Base-by-base conservation (phyloP, 768 basidiomycete genomes). In the Phanerodontia chrysosporium region DNA sequence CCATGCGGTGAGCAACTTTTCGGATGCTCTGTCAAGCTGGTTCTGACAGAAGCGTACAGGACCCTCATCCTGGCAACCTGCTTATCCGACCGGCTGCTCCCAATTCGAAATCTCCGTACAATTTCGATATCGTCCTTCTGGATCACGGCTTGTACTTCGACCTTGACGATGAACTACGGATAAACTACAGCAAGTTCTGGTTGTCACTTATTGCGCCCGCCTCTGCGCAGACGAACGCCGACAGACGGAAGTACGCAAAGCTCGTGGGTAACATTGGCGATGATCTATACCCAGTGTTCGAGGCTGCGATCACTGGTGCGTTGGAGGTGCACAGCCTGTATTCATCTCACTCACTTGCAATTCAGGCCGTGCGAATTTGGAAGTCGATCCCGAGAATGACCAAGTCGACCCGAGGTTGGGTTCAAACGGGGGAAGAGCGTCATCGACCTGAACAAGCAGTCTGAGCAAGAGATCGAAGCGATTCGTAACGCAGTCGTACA, bases 111-210 rank as follows among this genome's bases (percentile, higher is more conserved):
- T 93, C 92, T 9, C 91, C 92, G 0, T 91, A 91, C 74, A 98
- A 98, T 69, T 98, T 98, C 65, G 97, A 99, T 69, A 90, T 98
- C 52, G 95, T 92, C 25, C 80, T 98, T 1, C 77, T 99, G 60
- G 97, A 99, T 68, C 95, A 98, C 64, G 96, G 92, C 3, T 76
- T 94, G 18, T 96, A 98, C 72, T 98, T 98, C 64, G 95, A 97
- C 68, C 77, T 99, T 3, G 87, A 92, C 57, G 75, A 83, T 21
- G 78, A 86, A 44, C 75, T 98, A 4, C 85, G 95, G 24, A 79
- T 91, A 52, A 90, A 92, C 70, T 92, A 92, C 66, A 80, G 87
- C 78, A 85, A 87, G 75, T 80, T 98, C 49, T 98, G 95, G 96
- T 74, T 99, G 46, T 85, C 93, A 10, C 78, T 99, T 18, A 90